Conservation (phyloP, 2,329 filamentous ascomycete species). For the Escovopsis sp. region DNA sequence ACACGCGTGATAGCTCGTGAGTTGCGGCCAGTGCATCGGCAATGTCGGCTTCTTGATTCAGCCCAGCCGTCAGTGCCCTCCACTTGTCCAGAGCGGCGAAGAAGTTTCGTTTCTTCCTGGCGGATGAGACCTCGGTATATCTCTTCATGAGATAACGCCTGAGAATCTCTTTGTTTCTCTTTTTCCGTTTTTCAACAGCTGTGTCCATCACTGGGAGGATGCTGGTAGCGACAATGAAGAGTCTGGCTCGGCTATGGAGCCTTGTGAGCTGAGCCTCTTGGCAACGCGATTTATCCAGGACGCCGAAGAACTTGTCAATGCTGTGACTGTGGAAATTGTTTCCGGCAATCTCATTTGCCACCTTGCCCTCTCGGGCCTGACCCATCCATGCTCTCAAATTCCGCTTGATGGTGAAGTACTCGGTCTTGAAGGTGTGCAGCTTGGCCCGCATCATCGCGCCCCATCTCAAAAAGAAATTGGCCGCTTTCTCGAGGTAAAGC, state of each 20-base stretch:
- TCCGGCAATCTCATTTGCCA: slow-evolving; percentile 7
- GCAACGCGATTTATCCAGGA: slow-evolving; percentile 6
- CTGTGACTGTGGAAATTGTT: slow-evolving; percentile 4
- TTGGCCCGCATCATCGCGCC: slow-evolving; percentile 5
- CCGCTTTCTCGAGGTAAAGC: slow-evolving; percentile 9
- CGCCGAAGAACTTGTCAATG: slow-evolving; percentile 6
- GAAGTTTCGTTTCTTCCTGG: slow-evolving; percentile 18
- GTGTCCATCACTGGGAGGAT: slow-evolving; percentile 14
- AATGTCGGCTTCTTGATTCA: slow-evolving; percentile 6
- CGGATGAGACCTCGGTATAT: slow-evolving; percentile 21
- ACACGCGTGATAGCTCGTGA: slow-evolving; percentile 5
- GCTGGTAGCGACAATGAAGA: slow-evolving; percentile 18
- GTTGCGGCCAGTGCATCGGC: slow-evolving; percentile 7
- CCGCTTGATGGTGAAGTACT: slow-evolving; percentile 16
- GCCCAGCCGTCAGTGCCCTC: slow-evolving; percentile 9
- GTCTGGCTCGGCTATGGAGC: slow-evolving; percentile 13
- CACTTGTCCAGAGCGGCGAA: slow-evolving; percentile 18
- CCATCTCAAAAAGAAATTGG: slow-evolving; percentile 16
- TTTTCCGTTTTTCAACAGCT: slow-evolving; percentile 13
- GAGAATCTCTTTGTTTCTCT: slow-evolving; percentile 14
- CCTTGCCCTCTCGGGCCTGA: slow-evolving; percentile 9
- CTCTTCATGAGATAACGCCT: slow-evolving; percentile 20
- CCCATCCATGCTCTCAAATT: slow-evolving; percentile 17
- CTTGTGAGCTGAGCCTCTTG: slow-evolving; percentile 8
- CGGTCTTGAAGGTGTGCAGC: slow-evolving; percentile 14